Evolutionary conservation across 805 yeast species (phyloP), one percentile per base, ranked within the genome.

Genomic region (Lipomyces yamanashiensis): DNA sequence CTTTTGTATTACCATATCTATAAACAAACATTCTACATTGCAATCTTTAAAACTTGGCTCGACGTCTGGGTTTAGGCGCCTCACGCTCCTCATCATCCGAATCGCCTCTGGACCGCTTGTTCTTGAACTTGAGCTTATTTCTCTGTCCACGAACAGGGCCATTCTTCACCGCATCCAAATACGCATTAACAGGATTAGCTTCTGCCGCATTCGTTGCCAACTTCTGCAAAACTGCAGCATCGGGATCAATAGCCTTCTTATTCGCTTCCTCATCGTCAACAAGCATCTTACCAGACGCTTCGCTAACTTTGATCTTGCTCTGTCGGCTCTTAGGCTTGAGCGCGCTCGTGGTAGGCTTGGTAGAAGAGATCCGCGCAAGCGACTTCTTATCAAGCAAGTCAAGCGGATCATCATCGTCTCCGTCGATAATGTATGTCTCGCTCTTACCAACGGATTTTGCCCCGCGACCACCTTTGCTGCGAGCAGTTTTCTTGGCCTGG

Each of bases 131-230:
- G 82, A 93, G 84, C 79, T 86, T 91, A 77, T 92, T 92, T 79
- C 85, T 86, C 80, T 90, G 97, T 63, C 98, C 97, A 77, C 97
- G 87, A 2, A 92, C 86, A 37, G 98, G 98, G 28, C 95, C 98
- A 71, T 88, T 89, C 75, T 85, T 88, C 28, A 95, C 91, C 7
- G 99, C 99, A 67, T 92, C 97, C 69, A 92, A 84, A 75, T 95
- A 95, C 0, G 98, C 98, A 73, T 89, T 89, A 68, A 93, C 84
- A 17, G 97, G 96, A 52, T 79, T 78, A 34, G 77, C 76, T 19
- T 58, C 68, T 10, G 70, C 65, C 7, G 70, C 67, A 33, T 78
- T 77, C 4, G 82, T 78, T 45, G 80, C 77, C 15, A 80, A 68
- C 59, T 75, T 73, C 21, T 61, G 54, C 43, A 70, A 54, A 63